Conservation (phyloP, 1,284 basidiomycete genomes). For the Cryptococcus sp. region DNA sequence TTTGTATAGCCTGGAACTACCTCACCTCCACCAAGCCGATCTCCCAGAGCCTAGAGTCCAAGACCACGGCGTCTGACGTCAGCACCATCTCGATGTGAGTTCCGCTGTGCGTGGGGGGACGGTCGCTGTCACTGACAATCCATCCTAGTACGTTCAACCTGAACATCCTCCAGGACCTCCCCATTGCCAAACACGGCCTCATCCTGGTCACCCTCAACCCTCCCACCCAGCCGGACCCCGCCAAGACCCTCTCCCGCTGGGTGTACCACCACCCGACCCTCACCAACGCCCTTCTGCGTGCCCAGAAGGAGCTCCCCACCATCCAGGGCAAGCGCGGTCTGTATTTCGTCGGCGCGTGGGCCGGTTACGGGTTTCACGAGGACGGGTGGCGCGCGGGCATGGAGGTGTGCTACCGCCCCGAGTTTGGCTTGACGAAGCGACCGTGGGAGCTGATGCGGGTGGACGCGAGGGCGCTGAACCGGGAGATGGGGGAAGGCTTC, state of each 20-base stretch:
- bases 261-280: constrained; percentile 62
- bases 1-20: constrained; percentile 60
- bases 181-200: constrained; percentile 59
- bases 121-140: constrained; percentile 1
- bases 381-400: constrained; percentile 65
- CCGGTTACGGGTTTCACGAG: constrained; percentile 72
- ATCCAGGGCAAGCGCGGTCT: constrained; percentile 66
- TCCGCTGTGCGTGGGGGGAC: background rate
- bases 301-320: constrained; percentile 9
- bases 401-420: constrained; percentile 25
- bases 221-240: constrained; percentile 59
- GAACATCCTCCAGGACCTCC: constrained; percentile 70
- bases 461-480: background rate
- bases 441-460: background rate
- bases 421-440: constrained; percentile 1
- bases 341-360: constrained; percentile 70
- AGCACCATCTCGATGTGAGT: constrained; percentile 63
- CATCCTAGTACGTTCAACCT: constrained; percentile 58
- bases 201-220: constrained; percentile 73
- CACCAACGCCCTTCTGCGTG: constrained; percentile 4
- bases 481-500: background rate
- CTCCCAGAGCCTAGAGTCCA: constrained; percentile 47
- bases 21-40: constrained; percentile 55
- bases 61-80: constrained; percentile 52
- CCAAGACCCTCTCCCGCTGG: constrained; percentile 57